These are phyloP conservation scores for Aureobasidium musti DNA, from an alignment of 2,329 filamentous ascomycete genomes.

Conservation along the genomic window DNA sequence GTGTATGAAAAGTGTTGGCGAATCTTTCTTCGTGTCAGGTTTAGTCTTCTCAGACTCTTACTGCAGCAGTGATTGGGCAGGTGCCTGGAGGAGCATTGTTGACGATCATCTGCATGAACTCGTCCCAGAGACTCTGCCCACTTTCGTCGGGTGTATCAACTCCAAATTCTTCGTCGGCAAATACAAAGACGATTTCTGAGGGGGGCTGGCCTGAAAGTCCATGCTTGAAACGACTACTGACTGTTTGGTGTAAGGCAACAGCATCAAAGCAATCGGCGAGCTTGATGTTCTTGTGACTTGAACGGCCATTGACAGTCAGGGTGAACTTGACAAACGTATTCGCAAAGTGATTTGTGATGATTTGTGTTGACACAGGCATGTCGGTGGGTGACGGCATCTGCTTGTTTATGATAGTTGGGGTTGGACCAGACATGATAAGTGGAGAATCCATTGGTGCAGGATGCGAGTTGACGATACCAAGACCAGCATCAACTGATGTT, in stretches of 20 bases:
- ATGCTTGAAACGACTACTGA: conserved; percentile 3
- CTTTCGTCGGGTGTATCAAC: background rate
- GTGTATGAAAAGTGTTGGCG: too few relatives aligned
- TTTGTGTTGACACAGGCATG: background rate
- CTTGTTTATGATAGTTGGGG: background rate
- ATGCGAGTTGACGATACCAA: background rate
- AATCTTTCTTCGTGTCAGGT: too few relatives aligned
- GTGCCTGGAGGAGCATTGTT: background rate
- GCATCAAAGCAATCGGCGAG: conserved; percentile 3
- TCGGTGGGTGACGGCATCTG: background rate
- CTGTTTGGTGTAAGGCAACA: background rate
- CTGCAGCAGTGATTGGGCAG: background rate
- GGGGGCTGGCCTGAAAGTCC: background rate
- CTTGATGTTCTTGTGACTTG: background rate
- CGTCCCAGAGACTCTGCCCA: background rate
- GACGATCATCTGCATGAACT: background rate
- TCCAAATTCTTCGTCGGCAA: background rate
- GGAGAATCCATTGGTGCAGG: background rate
- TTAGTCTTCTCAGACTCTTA: background rate
- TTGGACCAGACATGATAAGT: background rate
- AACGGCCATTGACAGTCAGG: background rate
- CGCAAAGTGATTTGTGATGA: conserved; percentile 10
- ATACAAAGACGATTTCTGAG: background rate
- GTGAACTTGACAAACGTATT: background rate
- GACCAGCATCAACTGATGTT: background rate